Evolutionary conservation across 2,329 filamentous ascomycete genomes (phyloP).

Genomic region (Paraconiothyrium sp.): DNA sequence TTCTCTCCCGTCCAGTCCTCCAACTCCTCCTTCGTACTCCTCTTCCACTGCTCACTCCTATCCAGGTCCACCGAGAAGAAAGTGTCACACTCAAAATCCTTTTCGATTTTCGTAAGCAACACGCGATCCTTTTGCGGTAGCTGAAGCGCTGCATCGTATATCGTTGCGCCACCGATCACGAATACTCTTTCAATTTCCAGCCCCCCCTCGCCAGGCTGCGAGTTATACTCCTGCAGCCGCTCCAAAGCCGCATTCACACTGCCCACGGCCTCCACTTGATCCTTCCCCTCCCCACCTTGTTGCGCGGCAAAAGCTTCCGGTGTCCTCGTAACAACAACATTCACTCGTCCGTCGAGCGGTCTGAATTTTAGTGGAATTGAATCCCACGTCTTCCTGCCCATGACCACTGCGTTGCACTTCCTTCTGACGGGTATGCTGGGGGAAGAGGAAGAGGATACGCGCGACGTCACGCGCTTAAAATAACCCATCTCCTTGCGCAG

Average conservation of each 20-base stretch:
- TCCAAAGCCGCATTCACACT: slow-evolving; percentile 56
- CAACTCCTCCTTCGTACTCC: slow-evolving; percentile 62
- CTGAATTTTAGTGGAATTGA: slow-evolving; percentile 82
- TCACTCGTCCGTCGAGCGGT: slow-evolving; percentile 81
- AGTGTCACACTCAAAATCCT: slow-evolving; percentile 79
- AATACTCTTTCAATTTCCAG: slow-evolving; percentile 62
- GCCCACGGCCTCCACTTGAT: slow-evolving; percentile 62
- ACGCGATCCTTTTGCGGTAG: slow-evolving; percentile 68
- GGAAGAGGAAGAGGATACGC: slow-evolving; percentile 53
- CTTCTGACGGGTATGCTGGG: slow-evolving; percentile 4
- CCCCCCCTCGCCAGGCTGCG: background rate
- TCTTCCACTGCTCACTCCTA: slow-evolving; percentile 63
- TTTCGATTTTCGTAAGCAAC: slow-evolving; percentile 73
- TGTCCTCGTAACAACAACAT: slow-evolving; percentile 78
- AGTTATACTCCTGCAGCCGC: slow-evolving; percentile 19
- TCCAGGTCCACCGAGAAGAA: slow-evolving; percentile 72
- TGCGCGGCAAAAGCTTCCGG: slow-evolving; percentile 25
- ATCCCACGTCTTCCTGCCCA: slow-evolving; percentile 98
- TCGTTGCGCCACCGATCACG: slow-evolving; percentile 88
- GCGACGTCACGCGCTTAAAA: slow-evolving; percentile 89
- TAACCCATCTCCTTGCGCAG: slow-evolving; percentile 93
- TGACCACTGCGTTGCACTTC: slow-evolving; percentile 75
- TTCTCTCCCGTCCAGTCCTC: slow-evolving; percentile 73
- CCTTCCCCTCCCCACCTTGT: slow-evolving; percentile 6
- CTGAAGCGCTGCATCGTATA: slow-evolving; percentile 78